Conservation (phyloP, 495 filamentous ascomycete species). For the Niebla homalea region DNA sequence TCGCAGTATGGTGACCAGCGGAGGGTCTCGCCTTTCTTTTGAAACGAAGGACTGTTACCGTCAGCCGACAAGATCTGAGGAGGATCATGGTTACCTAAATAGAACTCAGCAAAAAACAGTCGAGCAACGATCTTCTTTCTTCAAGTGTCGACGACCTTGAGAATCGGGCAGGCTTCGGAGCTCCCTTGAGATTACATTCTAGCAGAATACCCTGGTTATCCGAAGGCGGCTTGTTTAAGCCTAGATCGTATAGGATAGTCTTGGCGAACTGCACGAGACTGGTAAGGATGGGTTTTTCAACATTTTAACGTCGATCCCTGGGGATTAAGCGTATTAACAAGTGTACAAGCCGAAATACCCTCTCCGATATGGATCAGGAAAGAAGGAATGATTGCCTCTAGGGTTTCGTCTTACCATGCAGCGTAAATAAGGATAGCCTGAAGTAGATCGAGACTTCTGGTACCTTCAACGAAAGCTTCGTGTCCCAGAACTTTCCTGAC, state of each 20-base stretch:
- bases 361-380: too few species aligned
- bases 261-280: constrained; percentile 34
- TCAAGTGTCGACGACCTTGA: constrained; percentile 29
- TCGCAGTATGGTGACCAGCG: constrained; percentile 41
- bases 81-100: constrained; percentile 22
- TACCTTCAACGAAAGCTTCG: constrained; percentile 33
- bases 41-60: constrained; percentile 28
- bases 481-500: constrained; percentile 31
- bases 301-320: constrained; percentile 10
- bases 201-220: constrained; percentile 11
- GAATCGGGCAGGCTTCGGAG: constrained; percentile 10
- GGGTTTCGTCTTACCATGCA: constrained; percentile 24
- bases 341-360: too few species aligned
- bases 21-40: constrained; percentile 34
- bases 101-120: constrained; percentile 39
- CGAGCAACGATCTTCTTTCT: constrained; percentile 39
- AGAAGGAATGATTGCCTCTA: too few species aligned
- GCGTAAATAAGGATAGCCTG: constrained; percentile 37
- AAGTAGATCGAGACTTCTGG: constrained; percentile 42
- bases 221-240: constrained; percentile 35
- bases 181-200: neutral
- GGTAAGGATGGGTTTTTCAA: constrained; percentile 18
- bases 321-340: too few species aligned
- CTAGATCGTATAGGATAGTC: constrained; percentile 39
- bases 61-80: neutral